Conservation (phyloP, 306 rosid species). For the Citrullus amarus region DNA sequence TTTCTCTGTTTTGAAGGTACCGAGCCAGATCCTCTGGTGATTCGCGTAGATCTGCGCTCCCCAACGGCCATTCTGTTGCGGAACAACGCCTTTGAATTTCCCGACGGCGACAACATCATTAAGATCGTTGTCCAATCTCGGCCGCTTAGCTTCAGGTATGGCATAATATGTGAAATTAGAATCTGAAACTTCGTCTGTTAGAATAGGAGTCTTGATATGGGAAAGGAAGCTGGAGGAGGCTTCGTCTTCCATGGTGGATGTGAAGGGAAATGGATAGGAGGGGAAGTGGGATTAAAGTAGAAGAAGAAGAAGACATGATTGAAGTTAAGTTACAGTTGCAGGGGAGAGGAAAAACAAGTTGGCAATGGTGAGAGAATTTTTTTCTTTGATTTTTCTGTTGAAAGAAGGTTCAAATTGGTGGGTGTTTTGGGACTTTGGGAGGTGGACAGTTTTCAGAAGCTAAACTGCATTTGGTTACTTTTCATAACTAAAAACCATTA, state of each 20-base stretch:
- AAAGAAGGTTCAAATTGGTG: neutral
- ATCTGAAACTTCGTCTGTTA: neutral
- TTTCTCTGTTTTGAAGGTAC: constrained; percentile 59
- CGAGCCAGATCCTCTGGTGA: constrained; percentile 86
- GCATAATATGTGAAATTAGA: neutral
- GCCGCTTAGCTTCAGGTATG: neutral
- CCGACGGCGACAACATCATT: neutral
- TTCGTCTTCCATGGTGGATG: neutral
- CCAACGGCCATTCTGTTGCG: constrained; percentile 83
- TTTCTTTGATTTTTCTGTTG: neutral
- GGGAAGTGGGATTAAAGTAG: neutral
- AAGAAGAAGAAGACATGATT: neutral
- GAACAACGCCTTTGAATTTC: constrained; percentile 71
- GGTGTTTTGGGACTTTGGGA: neutral
- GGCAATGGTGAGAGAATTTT: neutral
- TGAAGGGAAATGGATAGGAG: neutral
- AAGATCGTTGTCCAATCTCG: neutral
- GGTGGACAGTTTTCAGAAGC: neutral
- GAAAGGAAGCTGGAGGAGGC: neutral
- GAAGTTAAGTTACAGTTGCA: neutral
- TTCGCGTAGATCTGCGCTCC: constrained; percentile 83
- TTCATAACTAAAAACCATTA: neutral
- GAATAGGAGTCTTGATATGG: neutral
- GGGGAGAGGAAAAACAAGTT: neutral
- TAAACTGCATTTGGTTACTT: neutral